Conservation (phyloP, 2,329 filamentous ascomycete genomes). For the Massarina eburnea region DNA sequence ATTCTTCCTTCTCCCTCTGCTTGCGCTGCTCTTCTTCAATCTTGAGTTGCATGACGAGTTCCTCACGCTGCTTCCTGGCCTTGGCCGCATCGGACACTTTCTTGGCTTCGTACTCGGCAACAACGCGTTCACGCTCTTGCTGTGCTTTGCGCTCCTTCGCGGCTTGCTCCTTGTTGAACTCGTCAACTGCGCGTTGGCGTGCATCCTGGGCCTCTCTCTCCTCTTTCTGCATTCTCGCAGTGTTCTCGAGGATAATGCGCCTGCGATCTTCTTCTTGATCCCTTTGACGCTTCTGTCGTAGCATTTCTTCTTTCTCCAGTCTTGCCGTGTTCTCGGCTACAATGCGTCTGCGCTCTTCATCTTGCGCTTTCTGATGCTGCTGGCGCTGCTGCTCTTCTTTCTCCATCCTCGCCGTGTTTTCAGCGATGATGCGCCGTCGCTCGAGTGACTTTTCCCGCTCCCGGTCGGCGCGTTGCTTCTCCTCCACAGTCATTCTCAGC, state of each 20-base stretch:
- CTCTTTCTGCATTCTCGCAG: conserved; percentile 26
- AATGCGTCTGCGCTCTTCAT: conserved; percentile 30
- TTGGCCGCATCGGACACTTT: conserved; percentile 40
- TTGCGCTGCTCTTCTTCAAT: conserved; percentile 45
- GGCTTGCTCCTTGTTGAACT: conserved; percentile 36
- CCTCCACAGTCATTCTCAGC: conserved; percentile 29
- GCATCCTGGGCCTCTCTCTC: conserved; percentile 32
- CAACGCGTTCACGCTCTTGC: conserved; percentile 34
- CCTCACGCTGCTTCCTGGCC: conserved; percentile 40
- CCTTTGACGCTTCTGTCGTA: conserved; percentile 27
- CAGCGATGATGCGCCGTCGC: conserved; percentile 31
- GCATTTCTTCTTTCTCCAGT: conserved; percentile 30
- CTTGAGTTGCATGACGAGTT: conserved; percentile 42
- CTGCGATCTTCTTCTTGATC: conserved; percentile 30
- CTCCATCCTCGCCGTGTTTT: conserved; percentile 32
- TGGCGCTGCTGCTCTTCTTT: conserved; percentile 23
- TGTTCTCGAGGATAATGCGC: conserved; percentile 31
- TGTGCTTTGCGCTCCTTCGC: conserved; percentile 34
- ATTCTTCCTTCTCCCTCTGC: conserved; percentile 47
- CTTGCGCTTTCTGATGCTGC: conserved; percentile 17
- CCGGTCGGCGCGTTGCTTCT: conserved; percentile 20
- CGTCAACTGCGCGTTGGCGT: conserved; percentile 36
- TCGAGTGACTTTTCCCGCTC: conserved; percentile 24
- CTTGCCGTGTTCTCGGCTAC: conserved; percentile 35
- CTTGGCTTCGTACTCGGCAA: conserved; percentile 41